Evolutionary conservation across 1,284 basidiomycete species (phyloP), one percentile per base, ranked within the genome.

Genomic region (Tilletia setariae): DNA sequence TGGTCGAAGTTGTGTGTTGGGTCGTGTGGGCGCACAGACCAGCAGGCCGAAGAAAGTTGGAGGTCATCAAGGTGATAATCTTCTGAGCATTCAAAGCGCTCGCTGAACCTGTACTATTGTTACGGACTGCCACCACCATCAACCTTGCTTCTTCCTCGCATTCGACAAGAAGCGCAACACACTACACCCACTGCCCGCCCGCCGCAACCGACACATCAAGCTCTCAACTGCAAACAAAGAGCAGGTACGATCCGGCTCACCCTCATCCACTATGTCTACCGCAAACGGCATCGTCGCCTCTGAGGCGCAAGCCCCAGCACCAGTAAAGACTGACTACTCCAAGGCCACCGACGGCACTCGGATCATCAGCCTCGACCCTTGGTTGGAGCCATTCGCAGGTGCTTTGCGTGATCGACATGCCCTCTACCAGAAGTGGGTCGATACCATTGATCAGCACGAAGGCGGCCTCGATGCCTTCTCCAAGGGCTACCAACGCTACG

Each of bases 391-490:
- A 1, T 80, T 76, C 21, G 76, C 73, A 13, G 72, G 72, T 3
- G 73, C 76, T 2, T 70, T 80, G 13, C 68, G 73, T n/a, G 66
- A 74, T 43, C 70, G 78, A 19, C 76, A 79, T 62, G 51, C 74
- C 23, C 28, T 72, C 64, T 80, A 75, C 63, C 2, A 63, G n/a
- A 70, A 72, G 46, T 80, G 77, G 77, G 28, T 69, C 16, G 61
- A 75, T 53, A 71, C 66, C 65, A 80, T 80, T 69, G 44, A 70
- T 13, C 28, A 65, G 15, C 64, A 73, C 64, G 79, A 80, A 64
- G 78, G 79, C 43, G 93, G 95, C 42, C 91, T 94, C 77, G 93
- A 94, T 67, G 85, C 86, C 8, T 98, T 98, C 83, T 90, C 92
- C 2, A 88, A 89, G 79, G 93, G 93, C 15, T 96, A 94, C 84